phyloP scores from a whole-genome alignment of 1,284 basidiomycete species.

The Naganishia cerealis region DNA sequence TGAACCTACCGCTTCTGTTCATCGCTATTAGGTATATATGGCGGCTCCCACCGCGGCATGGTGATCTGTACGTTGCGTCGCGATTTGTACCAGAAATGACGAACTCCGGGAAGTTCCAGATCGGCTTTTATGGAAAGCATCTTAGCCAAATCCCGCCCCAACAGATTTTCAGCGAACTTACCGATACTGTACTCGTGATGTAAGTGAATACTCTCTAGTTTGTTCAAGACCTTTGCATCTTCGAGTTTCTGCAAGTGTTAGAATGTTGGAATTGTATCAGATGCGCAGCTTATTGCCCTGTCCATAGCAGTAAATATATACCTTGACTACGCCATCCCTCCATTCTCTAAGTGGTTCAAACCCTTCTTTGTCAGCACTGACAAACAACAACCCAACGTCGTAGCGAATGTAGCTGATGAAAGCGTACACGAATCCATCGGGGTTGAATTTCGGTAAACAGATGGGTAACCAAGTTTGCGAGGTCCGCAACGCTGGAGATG shows the following conservation, averaged over 20 bases:
- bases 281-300: background rate
- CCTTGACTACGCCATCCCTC: slow-evolving; percentile 68
- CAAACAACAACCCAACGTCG: slow-evolving; percentile 54
- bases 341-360: slow-evolving; percentile 61
- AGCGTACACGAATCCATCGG: slow-evolving; percentile 85
- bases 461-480: slow-evolving; percentile 90
- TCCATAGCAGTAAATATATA: background rate
- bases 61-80: slow-evolving; percentile 84
- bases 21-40: slow-evolving; percentile 64
- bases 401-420: slow-evolving; percentile 73
- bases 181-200: slow-evolving; percentile 51
- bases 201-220: slow-evolving; percentile 44
- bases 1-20: slow-evolving; percentile 44
- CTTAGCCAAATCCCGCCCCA: background rate
- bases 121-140: slow-evolving; percentile 52
- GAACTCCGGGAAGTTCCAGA: slow-evolving; percentile 78
- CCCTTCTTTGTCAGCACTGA: slow-evolving; percentile 55
- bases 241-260: slow-evolving; percentile 60
- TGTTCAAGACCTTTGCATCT: slow-evolving; percentile 60
- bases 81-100: slow-evolving; percentile 94
- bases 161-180: slow-evolving; percentile 36
- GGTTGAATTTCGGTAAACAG: slow-evolving; percentile 92
- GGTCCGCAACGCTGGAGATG: slow-evolving; percentile 67
- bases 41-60: slow-evolving; percentile 74
- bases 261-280: background rate